A percentile compares a stretch with the other conserved stretches of the same genome.
Conservation (phyloP, 148 eudicot genomes). For the Camellia sinensis region DNA sequence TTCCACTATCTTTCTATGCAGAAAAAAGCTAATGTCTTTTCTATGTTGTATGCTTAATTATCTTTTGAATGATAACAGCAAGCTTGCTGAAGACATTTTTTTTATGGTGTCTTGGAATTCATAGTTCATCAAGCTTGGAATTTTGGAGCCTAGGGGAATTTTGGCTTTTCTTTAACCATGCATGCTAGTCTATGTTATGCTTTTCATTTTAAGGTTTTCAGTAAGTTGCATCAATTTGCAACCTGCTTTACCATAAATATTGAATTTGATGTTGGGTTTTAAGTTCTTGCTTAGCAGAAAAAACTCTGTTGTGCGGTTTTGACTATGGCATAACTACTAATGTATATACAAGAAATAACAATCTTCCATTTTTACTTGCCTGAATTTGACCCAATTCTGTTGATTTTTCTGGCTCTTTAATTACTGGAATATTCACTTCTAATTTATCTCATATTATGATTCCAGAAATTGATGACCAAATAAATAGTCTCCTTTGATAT, state of each 20-base stretch:
- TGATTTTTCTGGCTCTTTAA: too few species aligned
- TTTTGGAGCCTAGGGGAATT: slow-evolving; percentile 9
- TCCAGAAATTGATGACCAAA: too few species aligned
- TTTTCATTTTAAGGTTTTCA: background rate
- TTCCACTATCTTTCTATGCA: slow-evolving; percentile 11
- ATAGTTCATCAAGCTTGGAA: background rate
- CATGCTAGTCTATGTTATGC: background rate
- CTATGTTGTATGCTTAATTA: background rate
- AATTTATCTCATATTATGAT: too few species aligned
- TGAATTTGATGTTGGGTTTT: background rate
- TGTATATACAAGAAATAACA: background rate
- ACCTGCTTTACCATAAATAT: too few species aligned
- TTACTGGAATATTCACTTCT: too few species aligned
- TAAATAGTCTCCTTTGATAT: background rate
- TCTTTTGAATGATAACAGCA: background rate
- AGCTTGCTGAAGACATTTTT: background rate
- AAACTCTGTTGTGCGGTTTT: background rate
- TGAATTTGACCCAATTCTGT: too few species aligned
- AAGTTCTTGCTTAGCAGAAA: background rate
- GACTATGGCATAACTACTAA: background rate
- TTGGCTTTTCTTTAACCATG: background rate
- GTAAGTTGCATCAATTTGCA: background rate
- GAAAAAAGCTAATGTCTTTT: background rate
- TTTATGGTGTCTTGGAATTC: background rate
- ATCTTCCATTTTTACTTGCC: too few species aligned